Base-by-base conservation (phyloP, 192 early-diverging fungal genomes). In the Coemansia aciculifera region DNA sequence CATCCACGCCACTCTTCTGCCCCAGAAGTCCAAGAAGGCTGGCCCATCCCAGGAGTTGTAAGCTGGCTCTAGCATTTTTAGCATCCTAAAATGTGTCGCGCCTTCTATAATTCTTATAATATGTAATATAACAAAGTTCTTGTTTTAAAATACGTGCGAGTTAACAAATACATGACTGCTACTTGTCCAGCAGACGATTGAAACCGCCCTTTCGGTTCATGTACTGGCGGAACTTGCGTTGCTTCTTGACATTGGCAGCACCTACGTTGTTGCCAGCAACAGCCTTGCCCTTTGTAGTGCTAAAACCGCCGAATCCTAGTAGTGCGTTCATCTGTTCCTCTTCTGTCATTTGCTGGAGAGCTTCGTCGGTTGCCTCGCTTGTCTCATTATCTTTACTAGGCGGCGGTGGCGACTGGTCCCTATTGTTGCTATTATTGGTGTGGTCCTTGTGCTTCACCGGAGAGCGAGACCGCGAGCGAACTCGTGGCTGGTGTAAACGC, bases 171-270 rank as follows among this genome's bases (percentile, higher is more conserved):
- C 39, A 40, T 27, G 39, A 13, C 49, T 64, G 65, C 65, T 68
- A 68, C 36, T 81, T 77, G 48, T 77, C 75, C 2, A 83, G 62
- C 1, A 76, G 64, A 5, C 80, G 72, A 24, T 95, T 95, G 65
- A 97, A 97, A 17, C 95, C 95, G 43, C 95, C 92, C 46, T 90
- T 87, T 60, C 94, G 79, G 77, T 96, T 96, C 94, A 96, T 96
- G 74, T 96, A 96, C 76, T 96, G 94, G 3, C 94, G 86, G 73
- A 94, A 95, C 59, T 90, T 88, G 48, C 94, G 83, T 67, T 94
- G 89, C 68, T 93, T 93, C 70, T 94, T 92, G 66, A 95, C 86
- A 49, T 90, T 91, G 5, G 88, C 94, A 6, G 78, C 91, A 37
- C 91, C 87, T 0, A 84, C 75, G 67, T 92, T 88, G 32, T 89